Conservation (phyloP, 345 rosid genomes). For the Nasturtium officinale region DNA sequence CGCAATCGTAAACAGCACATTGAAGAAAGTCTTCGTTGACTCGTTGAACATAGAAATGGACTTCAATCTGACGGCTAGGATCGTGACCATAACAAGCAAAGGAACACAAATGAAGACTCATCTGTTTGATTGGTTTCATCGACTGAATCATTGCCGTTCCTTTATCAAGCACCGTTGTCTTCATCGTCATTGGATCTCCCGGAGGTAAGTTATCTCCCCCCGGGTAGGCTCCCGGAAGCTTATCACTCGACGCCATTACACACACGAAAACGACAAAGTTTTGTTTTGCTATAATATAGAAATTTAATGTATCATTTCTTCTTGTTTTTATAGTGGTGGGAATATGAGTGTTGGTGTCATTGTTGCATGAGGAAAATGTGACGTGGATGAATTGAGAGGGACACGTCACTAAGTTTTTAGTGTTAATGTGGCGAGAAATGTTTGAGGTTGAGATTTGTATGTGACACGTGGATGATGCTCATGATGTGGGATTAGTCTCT, state of each 20-base stretch:
- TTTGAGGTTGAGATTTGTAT: background rate
- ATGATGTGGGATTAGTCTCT: slow-evolving; percentile 2
- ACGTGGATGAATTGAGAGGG: slow-evolving; percentile 1
- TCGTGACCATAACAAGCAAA: slow-evolving; percentile 71
- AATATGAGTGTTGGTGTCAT: slow-evolving; percentile 20
- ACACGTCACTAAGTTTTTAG: slow-evolving; percentile 11
- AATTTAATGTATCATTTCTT: background rate
- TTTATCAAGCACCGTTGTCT: slow-evolving; percentile 49
- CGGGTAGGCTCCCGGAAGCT: slow-evolving; percentile 42
- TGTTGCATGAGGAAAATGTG: slow-evolving; percentile 31
- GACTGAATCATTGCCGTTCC: slow-evolving; percentile 64
- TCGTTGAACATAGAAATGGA: slow-evolving; percentile 57
- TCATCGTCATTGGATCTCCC: slow-evolving; percentile 53
- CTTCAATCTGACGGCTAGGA: slow-evolving; percentile 71
- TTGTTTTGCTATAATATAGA: background rate
- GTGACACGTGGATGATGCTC: slow-evolving; percentile 22
- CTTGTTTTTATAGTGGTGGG: background rate
- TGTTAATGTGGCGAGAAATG: slow-evolving; percentile 6
- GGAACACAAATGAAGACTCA: slow-evolving; percentile 66
- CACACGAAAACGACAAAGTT: background rate
- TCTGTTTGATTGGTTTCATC: slow-evolving; percentile 61
- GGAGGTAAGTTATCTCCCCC: slow-evolving; percentile 42
- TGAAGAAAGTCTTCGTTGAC: slow-evolving; percentile 74
- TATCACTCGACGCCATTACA: slow-evolving; percentile 41
- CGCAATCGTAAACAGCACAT: slow-evolving; percentile 68